phyloP scores from a whole-genome alignment of 179 eudicot genomes.

The Vitellaria paradoxa region DNA sequence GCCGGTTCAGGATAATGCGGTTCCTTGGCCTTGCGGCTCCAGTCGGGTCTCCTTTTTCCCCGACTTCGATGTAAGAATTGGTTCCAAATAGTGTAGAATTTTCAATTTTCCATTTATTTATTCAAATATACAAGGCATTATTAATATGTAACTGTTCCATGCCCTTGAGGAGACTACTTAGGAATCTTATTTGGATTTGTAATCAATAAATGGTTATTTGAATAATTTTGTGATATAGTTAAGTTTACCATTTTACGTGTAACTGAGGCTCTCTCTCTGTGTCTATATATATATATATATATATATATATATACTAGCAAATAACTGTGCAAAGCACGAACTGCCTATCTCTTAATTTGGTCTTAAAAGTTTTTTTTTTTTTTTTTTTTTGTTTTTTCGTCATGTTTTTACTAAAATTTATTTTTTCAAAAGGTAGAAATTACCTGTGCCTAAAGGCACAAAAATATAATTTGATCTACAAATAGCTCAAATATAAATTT shows the following conservation, averaged over 20 bases:
- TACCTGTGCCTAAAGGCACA: no score
- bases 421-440: no score
- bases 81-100: background rate
- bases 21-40: slow-evolving; percentile 52
- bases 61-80: background rate
- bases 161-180: background rate
- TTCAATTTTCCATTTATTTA: background rate
- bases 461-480: no score
- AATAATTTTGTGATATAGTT: background rate
- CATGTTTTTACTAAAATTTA: no score
- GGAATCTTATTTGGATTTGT: background rate
- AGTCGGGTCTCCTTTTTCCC: slow-evolving; percentile 40
- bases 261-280: background rate
- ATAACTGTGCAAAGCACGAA: no score
- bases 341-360: no score
- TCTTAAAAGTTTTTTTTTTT: no score
- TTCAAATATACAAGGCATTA: background rate
- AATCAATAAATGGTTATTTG: background rate
- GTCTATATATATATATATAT: no score
- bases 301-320: no score
- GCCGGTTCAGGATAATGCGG: slow-evolving; percentile 45
- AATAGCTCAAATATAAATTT: no score
- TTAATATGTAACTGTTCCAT: background rate
- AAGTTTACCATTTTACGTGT: no score
- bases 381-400: no score